These are phyloP conservation scores for Macrophomina tecta DNA, from an alignment of 2,329 filamentous ascomycete genomes.

Conservation along the genomic window DNA sequence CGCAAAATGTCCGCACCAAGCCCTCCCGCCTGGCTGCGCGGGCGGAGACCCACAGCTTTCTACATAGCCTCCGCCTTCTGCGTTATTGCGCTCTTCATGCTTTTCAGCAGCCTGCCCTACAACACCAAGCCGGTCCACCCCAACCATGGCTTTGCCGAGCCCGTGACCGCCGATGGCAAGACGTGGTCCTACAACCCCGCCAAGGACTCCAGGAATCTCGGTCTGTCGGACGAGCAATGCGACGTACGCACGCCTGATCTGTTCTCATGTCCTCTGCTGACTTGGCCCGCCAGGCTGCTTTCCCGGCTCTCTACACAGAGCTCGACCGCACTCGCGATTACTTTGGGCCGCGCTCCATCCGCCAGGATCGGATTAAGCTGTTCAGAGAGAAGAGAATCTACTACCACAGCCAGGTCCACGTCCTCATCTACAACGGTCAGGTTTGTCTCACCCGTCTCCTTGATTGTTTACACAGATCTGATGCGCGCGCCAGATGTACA, in stretches of 20 bases:
- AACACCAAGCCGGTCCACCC: neutral
- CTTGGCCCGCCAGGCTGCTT: neutral
- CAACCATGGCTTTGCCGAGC: neutral
- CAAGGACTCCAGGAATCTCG: slow-evolving; percentile 19
- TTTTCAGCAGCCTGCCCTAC: neutral
- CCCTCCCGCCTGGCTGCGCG: neutral
- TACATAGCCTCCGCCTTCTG: slow-evolving; percentile 1
- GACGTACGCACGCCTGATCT: neutral
- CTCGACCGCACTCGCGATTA: slow-evolving; percentile 6
- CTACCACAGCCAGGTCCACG: slow-evolving; percentile 11
- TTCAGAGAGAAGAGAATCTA: neutral
- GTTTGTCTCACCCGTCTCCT: neutral
- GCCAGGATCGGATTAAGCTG: neutral
- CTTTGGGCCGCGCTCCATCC: neutral
- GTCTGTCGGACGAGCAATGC: slow-evolving; percentile 23
- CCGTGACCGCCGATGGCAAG: neutral
- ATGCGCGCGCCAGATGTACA: neutral
- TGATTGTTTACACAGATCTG: neutral
- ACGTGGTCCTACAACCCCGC: slow-evolving; percentile 11
- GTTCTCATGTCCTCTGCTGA: neutral
- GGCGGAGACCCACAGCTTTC: neutral
- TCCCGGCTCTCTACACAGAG: slow-evolving; percentile 16
- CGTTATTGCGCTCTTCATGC: neutral
- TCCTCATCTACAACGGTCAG: slow-evolving; percentile 24
- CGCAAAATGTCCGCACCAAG: neutral